These are phyloP conservation scores for Entophlyctis helioformis DNA, from an alignment of 192 early-diverging fungal genomes.

Conservation along the genomic window DNA sequence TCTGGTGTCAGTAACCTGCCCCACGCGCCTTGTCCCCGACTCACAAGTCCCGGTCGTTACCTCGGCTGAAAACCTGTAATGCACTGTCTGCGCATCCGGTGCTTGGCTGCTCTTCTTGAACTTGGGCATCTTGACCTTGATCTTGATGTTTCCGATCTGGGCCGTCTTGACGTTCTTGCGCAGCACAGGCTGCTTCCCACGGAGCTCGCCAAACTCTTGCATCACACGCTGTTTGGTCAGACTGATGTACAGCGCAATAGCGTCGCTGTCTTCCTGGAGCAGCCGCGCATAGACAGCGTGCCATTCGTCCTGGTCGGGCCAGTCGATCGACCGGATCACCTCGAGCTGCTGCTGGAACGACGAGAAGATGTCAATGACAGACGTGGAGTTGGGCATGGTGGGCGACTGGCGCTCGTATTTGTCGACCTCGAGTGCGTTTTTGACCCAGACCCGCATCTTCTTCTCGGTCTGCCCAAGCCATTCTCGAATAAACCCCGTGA, in stretches of 20 bases:
- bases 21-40: too few species aligned
- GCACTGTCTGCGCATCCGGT: too few species aligned
- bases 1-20: too few species aligned
- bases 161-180: background rate
- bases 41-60: too few species aligned
- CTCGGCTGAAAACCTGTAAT: too few species aligned
- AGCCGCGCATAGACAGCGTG: constrained; percentile 8
- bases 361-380: constrained; percentile 30
- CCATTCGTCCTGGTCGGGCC: constrained; percentile 20
- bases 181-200: background rate
- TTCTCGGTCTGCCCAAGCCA: constrained; percentile 15
- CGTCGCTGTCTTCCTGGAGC: too few species aligned
- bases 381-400: constrained; percentile 14
- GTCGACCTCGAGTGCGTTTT: constrained; percentile 20
- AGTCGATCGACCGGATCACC: constrained; percentile 14
- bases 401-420: constrained; percentile 13
- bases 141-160: background rate
- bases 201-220: background rate
- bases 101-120: constrained; percentile 5
- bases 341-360: constrained; percentile 32
- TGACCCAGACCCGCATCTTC: constrained; percentile 25
- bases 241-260: too few species aligned
- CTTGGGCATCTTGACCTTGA: background rate
- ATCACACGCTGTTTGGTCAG: too few species aligned
- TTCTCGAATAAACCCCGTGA: constrained; percentile 18